Evolutionary conservation across 2,329 filamentous ascomycete genomes (phyloP).

Genomic region (Fusarium coicis): DNA sequence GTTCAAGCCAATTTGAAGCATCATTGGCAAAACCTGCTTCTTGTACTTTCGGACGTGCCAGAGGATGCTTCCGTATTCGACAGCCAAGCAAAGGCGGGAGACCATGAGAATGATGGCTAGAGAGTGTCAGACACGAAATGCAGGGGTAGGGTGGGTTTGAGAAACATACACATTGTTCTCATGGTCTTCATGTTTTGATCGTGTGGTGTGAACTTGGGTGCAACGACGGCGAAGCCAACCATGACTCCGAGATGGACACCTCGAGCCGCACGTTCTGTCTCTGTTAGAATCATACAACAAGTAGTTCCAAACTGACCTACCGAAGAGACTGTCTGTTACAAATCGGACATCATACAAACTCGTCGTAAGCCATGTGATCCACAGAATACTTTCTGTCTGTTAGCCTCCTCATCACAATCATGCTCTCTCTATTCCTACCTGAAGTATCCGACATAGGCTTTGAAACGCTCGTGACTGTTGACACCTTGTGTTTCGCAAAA

Average conservation of each 20-base stretch:
- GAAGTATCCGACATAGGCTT: slow-evolving; percentile 52
- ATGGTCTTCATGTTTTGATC: slow-evolving; percentile 53
- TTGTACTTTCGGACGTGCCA: slow-evolving; percentile 56
- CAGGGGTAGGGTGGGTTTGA: too few relatives aligned
- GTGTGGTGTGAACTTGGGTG: slow-evolving; percentile 56
- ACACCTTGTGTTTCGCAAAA: slow-evolving; percentile 56
- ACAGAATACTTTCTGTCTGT: slow-evolving; percentile 60
- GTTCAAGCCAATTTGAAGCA: slow-evolving; percentile 51
- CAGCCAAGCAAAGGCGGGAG: slow-evolving; percentile 62
- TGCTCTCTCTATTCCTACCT: slow-evolving; percentile 29
- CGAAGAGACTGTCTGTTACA: slow-evolving; percentile 71
- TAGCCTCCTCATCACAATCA: background rate
- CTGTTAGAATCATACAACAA: background rate
- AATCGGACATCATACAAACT: slow-evolving; percentile 74
- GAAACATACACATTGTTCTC: slow-evolving; percentile 52
- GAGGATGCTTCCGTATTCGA: slow-evolving; percentile 63
- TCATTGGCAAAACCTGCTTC: slow-evolving; percentile 50
- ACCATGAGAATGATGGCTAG: slow-evolving; percentile 59
- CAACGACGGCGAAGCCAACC: slow-evolving; percentile 72
- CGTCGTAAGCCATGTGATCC: slow-evolving; percentile 76
- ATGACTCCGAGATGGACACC: slow-evolving; percentile 71
- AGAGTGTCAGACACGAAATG: background rate
- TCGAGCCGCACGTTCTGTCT: slow-evolving; percentile 63
- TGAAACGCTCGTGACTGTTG: slow-evolving; percentile 48
- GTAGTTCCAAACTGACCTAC: slow-evolving; percentile 18